phyloP scores from a whole-genome alignment of 345 rosid genomes.

The Melaleuca quinquenervia region DNA sequence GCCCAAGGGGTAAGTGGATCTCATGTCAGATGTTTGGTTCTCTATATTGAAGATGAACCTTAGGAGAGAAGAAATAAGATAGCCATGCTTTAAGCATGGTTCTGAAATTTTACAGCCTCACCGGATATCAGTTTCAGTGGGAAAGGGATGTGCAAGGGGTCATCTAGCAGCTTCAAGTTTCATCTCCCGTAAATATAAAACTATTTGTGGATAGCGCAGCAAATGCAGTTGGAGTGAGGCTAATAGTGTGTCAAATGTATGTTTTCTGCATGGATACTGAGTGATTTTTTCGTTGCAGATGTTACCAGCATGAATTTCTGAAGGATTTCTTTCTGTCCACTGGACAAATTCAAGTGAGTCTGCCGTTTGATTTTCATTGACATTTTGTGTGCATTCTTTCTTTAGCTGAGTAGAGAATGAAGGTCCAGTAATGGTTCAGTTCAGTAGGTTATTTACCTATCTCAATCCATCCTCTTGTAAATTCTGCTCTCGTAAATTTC shows the following conservation, averaged over 20 bases:
- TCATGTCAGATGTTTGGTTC: background rate
- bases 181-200: background rate
- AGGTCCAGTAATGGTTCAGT: background rate
- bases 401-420: background rate
- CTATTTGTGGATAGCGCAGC: background rate
- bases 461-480: background rate
- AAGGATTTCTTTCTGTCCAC: constrained; percentile 89
- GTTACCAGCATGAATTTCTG: constrained; percentile 75
- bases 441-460: background rate
- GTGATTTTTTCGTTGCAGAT: constrained; percentile 34
- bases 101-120: background rate
- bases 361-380: background rate
- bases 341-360: constrained; percentile 80
- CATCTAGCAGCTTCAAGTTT: background rate
- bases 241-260: background rate
- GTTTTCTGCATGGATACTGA: background rate
- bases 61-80: background rate
- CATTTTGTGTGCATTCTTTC: background rate
- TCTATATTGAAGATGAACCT: background rate
- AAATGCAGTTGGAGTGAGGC: background rate
- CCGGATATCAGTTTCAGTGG: background rate
- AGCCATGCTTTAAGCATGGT: background rate
- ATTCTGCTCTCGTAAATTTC: background rate
- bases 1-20: background rate
- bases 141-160: background rate